Conservation (phyloP, 108 stramenopile genomes). For the Schizochytrium sp. region DNA sequence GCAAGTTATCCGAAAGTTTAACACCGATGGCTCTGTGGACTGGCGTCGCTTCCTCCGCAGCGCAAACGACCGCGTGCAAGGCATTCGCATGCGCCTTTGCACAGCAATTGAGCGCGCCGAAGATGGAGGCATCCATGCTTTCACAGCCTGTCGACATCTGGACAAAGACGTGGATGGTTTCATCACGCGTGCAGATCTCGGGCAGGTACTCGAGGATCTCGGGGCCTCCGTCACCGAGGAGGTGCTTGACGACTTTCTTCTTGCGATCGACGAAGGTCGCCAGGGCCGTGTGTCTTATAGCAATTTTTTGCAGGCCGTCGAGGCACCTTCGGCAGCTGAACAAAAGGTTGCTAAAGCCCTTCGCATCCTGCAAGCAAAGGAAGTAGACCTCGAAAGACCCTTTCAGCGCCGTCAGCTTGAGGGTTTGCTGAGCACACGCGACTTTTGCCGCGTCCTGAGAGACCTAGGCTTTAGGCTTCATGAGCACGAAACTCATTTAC, state of each 20-base stretch:
- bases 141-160: not conserved
- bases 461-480: constrained; percentile 46
- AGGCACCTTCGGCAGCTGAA: not conserved
- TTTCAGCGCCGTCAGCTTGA: not conserved
- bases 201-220: constrained; percentile 16
- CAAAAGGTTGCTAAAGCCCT: not conserved
- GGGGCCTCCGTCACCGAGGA: constrained; percentile 25
- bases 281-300: constrained; percentile 21
- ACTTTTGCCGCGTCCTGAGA: constrained; percentile 40
- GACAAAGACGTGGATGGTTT: constrained; percentile 30
- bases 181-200: constrained; percentile 22
- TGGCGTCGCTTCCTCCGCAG: not conserved
- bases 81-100: not conserved
- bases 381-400: not conserved
- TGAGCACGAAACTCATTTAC: constrained; percentile 31
- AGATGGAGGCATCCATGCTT: not conserved
- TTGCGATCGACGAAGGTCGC: constrained; percentile 23
- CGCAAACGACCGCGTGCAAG: not conserved
- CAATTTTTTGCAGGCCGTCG: constrained; percentile 20
- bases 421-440: constrained; percentile 22
- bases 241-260: constrained; percentile 10
- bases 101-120: not conserved
- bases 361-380: not conserved
- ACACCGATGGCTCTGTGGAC: not conserved
- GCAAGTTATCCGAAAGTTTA: not conserved